Base-by-base conservation (phyloP, 345 rosid species). In the Ricinus communis region DNA sequence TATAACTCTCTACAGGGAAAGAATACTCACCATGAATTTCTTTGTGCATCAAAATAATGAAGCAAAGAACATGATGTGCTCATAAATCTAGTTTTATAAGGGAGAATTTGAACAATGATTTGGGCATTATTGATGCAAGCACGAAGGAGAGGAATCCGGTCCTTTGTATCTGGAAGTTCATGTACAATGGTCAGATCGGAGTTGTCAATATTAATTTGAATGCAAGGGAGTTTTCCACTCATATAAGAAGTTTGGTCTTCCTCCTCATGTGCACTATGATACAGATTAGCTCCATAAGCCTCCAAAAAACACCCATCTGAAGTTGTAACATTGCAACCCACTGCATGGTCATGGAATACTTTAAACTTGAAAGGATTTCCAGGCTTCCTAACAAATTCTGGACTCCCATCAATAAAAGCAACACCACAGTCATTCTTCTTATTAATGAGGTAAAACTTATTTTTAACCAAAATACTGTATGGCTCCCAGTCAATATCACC, bases 291-390 rank as follows among this genome's bases (percentile, higher is more conserved):
- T 63, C 65, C 68, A 28, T 81, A 77, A 66, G 79, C 62, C 69
- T 81, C 81, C 36, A 63, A 52, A 77, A 62, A 50, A 52, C 31
- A 43, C 59, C 80, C 41, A 75, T 77, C 72, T 65, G 69, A 56
- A 64, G 46, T 66, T 57, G 69, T 73, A 57, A 77, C 41, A 64
- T 82, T 78, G 68, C 46, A 80, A 74, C 70, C 43, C 72, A 76
- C 43, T 49, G 73, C 28, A 62, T 69, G 58, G 78, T 83, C 83
- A 66, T 69, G 82, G 66, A 93, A 84, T 57, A 87, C 85, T 87
- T 90, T 91, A 60, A 93, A 86, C 86, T 93, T 93, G 84, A 93
- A 87, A 51, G 87, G 93, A 85, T 86, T 90, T 84, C 98, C 97
- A 73, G 98, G 97, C 86, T 85, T 93, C 76, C 76, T 78, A 52